phyloP scores from a whole-genome alignment of 129 eudicot species.

The Centrapalus pauciflorus region DNA sequence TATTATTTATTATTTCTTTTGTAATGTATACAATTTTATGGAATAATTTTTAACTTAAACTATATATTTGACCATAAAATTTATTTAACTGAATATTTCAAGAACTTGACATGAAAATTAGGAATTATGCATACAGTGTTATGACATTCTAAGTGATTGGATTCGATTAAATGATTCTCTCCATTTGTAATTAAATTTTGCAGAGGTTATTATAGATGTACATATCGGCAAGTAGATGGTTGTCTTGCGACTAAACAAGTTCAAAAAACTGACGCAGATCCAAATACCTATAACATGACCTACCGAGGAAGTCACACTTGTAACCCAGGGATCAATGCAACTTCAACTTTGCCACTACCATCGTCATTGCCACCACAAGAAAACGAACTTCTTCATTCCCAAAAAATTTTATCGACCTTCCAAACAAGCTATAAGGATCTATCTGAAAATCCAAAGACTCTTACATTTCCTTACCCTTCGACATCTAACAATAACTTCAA shows the following conservation, averaged over 20 bases:
- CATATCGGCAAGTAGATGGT: conserved; percentile 41
- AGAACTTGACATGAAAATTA: neutral
- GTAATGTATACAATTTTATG: too few species aligned
- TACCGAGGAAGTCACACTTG: conserved; percentile 75
- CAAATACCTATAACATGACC: conserved; percentile 50
- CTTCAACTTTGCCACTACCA: neutral
- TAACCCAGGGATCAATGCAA: conserved; percentile 18
- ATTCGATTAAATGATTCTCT: neutral
- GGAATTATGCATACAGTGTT: neutral
- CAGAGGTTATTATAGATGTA: conserved; percentile 84
- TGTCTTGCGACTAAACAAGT: conserved; percentile 77
- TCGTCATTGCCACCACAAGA: conserved; percentile 15
- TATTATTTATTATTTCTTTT: too few species aligned
- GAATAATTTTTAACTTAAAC: too few species aligned
- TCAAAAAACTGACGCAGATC: conserved; percentile 52
- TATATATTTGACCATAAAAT: too few species aligned
- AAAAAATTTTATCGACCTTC: conserved; percentile 20
- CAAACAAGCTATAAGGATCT: conserved; percentile 23
- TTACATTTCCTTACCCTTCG: conserved; percentile 25
- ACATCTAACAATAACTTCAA: conserved; percentile 15
- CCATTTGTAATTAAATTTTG: conserved; percentile 3
- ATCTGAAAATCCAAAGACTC: conserved; percentile 11
- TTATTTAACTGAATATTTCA: neutral
- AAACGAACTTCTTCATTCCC: conserved; percentile 2
- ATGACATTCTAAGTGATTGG: neutral